Evolutionary conservation across 139 green algal genomes (phyloP), one percentile per base, ranked within the genome.

Genomic region (Picochlorum sp.): DNA sequence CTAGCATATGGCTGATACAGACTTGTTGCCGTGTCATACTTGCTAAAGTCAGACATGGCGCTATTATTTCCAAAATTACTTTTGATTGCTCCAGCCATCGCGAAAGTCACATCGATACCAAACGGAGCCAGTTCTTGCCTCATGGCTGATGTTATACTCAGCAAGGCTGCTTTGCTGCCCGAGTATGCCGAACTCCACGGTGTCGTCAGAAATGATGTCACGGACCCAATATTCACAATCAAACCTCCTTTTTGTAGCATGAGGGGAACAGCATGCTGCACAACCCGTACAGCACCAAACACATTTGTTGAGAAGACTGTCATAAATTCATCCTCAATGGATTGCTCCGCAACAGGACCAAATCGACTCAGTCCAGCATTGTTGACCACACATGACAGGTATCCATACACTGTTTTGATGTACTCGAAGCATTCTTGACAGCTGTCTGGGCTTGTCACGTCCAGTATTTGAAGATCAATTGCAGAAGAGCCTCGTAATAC

Each of bases 101-200:
- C 56, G 8, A 73, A 63, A 2, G 59, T 69, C 5, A 79, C 71
- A 15, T 63, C 41, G 14, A 85, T 65, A 1, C 63, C 63, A 52
- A 75, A 82, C 2, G 78, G 76, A 49, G 49, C 55, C 30, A 84
- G 34, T 66, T 84, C 78, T 66, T 85, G 26, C 1, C 77, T 67
- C 38, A 84, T 50, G 18, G 72, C 51, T 64, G 81, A 65, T 6
- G 60, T 72, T 2, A 84, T 49, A 20, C 44, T 28, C 9, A 81
- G 76, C 38, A 84, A 44, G 9, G 75, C 77, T 8, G 77, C 68
- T 61, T 83, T 83, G 30, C 49, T 57, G 7, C 76, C 59, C 41
- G 47, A 72, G 49, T 84, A 84, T 2, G 60, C 65, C 4, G 60
- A 78, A n/a, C 28, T 65, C 44, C 60, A 84, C 45, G 77, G 77